These are phyloP conservation scores for Sergeia podlipaevii DNA, from an alignment of 208 protist genomes.

Conservation along the genomic window DNA sequence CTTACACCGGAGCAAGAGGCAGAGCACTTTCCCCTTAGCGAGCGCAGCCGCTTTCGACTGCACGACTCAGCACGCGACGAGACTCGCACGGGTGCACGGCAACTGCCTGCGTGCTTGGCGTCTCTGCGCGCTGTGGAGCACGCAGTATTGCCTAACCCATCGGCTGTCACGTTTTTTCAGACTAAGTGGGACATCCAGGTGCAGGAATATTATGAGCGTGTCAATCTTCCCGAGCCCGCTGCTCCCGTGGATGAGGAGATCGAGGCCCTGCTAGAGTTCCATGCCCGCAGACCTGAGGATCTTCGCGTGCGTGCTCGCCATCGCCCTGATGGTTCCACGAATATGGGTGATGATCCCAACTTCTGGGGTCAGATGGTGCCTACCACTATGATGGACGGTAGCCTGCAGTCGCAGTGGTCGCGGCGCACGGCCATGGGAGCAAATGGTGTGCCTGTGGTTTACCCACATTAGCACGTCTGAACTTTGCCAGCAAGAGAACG, in stretches of 20 bases:
- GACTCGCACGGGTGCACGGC: not conserved
- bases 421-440: slow-evolving; percentile 60
- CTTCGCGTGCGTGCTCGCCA: slow-evolving; percentile 84
- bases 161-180: slow-evolving; percentile 81
- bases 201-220: slow-evolving; percentile 86
- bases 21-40: slow-evolving; percentile 34
- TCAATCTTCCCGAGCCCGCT: slow-evolving; percentile 71
- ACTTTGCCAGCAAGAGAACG: too few species aligned
- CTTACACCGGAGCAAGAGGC: slow-evolving; percentile 37
- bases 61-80: slow-evolving; percentile 25
- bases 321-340: slow-evolving; percentile 78
- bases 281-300: slow-evolving; percentile 43
- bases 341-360: slow-evolving; percentile 77
- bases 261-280: slow-evolving; percentile 76
- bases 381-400: slow-evolving; percentile 59
- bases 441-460: slow-evolving; percentile 65
- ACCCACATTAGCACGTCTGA: slow-evolving; percentile 49
- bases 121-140: slow-evolving; percentile 54
- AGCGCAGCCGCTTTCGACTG: slow-evolving; percentile 62
- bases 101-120: slow-evolving; percentile 15
- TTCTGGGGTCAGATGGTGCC: slow-evolving; percentile 63
- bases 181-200: slow-evolving; percentile 93
- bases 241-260: slow-evolving; percentile 71
- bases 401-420: slow-evolving; percentile 78
- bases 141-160: slow-evolving; percentile 41